Percentiles rank a stretch among this genome's conserved stretches.
These are phyloP conservation scores for Aaosphaeria arxii DNA, from an alignment of 2,329 filamentous ascomycete genomes.

Conservation along the genomic window DNA sequence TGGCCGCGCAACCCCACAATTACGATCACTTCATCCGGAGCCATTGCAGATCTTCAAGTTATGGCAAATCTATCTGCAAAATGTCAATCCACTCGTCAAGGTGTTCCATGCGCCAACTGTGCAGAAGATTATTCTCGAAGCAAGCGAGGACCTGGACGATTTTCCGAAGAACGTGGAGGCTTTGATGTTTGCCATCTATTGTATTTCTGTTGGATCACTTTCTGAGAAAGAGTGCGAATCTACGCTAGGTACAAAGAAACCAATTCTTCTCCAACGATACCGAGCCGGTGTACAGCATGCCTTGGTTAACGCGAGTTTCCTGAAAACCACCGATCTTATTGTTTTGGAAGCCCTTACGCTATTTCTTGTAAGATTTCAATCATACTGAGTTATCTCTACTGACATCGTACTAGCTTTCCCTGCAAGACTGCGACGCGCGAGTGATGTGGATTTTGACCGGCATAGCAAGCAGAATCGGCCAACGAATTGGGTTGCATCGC, in stretches of 20 bases:
- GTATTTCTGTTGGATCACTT: conserved; percentile 45
- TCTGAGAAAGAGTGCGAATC: conserved; percentile 53
- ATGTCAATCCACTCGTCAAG: conserved; percentile 73
- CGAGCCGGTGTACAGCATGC: conserved; percentile 62
- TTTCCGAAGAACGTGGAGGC: conserved; percentile 60
- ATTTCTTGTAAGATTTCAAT: conserved; percentile 55
- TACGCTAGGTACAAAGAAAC: conserved; percentile 55
- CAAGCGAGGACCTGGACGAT: conserved; percentile 54
- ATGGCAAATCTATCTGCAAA: conserved; percentile 72
- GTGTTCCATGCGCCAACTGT: conserved; percentile 69
- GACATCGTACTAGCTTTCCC: conserved; percentile 35
- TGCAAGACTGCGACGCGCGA: conserved; percentile 47
- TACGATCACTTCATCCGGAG: conserved; percentile 55
- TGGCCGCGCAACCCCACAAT: conserved; percentile 5
- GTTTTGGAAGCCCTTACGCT: conserved; percentile 66
- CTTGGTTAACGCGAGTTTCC: conserved; percentile 64
- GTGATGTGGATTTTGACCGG: conserved; percentile 65
- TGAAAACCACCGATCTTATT: conserved; percentile 63
- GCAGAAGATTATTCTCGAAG: conserved; percentile 63
- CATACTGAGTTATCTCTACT: not conserved
- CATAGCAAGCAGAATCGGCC: conserved; percentile 58
- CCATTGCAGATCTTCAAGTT: conserved; percentile 65
- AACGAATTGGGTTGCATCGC: conserved; percentile 60
- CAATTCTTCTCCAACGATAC: conserved; percentile 51
- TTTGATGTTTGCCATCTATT: conserved; percentile 32